A percentile compares a stretch with the other conserved stretches of the same genome.
phyloP scores from a whole-genome alignment of 805 yeast species.

The Diddensiella transvaalensis region DNA sequence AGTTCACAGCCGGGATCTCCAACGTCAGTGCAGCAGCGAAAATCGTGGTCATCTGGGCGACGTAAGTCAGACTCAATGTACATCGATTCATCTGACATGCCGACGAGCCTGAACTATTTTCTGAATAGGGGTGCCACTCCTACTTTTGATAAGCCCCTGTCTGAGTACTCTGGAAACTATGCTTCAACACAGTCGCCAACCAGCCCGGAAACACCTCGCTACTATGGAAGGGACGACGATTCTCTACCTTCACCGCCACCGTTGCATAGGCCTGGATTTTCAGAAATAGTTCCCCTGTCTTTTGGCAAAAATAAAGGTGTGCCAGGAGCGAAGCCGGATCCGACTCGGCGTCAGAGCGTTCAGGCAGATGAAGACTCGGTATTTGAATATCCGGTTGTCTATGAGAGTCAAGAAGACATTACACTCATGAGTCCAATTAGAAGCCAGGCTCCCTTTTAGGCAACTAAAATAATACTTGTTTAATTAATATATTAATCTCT shows the following conservation, averaged over 20 bases:
- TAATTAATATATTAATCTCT: too few species aligned
- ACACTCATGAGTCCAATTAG: slow-evolving; percentile 6
- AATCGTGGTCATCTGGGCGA: background rate
- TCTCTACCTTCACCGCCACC: slow-evolving; percentile 2
- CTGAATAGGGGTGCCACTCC: background rate
- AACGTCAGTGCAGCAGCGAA: background rate
- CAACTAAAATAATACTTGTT: too few species aligned
- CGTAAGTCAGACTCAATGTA: background rate
- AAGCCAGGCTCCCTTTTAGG: background rate
- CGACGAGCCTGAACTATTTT: background rate
- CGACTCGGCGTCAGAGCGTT: background rate
- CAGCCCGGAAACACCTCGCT: slow-evolving; percentile 1
- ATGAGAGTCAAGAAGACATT: slow-evolving; percentile 8
- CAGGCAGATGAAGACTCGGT: slow-evolving; percentile 3
- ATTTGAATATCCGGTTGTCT: slow-evolving; percentile 12
- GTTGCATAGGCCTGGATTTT: slow-evolving; percentile 3
- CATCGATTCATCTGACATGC: background rate
- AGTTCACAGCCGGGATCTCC: background rate
- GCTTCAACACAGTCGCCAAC: slow-evolving; percentile 1
- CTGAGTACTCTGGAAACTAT: background rate
- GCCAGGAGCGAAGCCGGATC: background rate
- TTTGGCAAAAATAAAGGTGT: background rate
- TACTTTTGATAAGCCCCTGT: background rate
- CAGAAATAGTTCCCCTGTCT: slow-evolving; percentile 7
- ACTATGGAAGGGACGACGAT: background rate